These are phyloP conservation scores for Chaetomium olivaceum DNA, from an alignment of 2,329 filamentous ascomycete species.

Conservation along the genomic window DNA sequence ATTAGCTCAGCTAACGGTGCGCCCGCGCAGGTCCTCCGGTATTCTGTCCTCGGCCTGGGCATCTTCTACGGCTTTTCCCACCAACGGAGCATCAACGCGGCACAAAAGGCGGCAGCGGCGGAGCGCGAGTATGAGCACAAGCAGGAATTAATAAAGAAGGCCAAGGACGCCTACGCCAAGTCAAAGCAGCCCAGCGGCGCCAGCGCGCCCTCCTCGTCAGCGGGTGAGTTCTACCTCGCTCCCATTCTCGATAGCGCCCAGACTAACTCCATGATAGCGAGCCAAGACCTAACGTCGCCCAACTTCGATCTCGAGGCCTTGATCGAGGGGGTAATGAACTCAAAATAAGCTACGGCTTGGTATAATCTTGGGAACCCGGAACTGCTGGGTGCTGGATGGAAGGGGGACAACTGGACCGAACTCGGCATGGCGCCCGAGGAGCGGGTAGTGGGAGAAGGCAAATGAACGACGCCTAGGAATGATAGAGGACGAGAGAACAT, in stretches of 20 bases:
- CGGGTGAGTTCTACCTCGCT: slow-evolving; percentile 36
- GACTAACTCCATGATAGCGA: slow-evolving; percentile 32
- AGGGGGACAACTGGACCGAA: not conserved
- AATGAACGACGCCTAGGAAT: slow-evolving; percentile 4
- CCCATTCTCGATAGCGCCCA: not conserved
- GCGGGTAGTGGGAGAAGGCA: not conserved
- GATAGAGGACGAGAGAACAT: slow-evolving; percentile 10
- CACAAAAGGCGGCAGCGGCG: slow-evolving; percentile 68
- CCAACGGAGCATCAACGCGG: slow-evolving; percentile 75
- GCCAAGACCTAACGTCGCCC: slow-evolving; percentile 70
- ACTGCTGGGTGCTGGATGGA: not conserved
- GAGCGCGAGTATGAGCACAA: slow-evolving; percentile 89
- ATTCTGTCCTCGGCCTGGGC: slow-evolving; percentile 87
- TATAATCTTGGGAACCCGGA: not conserved
- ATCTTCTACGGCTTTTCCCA: slow-evolving; percentile 95
- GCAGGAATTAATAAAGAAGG: slow-evolving; percentile 86
- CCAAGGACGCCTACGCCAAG: slow-evolving; percentile 87
- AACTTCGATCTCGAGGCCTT: slow-evolving; percentile 93
- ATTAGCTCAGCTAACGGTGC: slow-evolving; percentile 11
- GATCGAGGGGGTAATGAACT: slow-evolving; percentile 60
- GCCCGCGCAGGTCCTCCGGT: slow-evolving; percentile 82
- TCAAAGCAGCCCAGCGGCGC: slow-evolving; percentile 58
- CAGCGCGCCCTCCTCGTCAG: slow-evolving; percentile 37
- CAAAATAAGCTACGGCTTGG: slow-evolving; percentile 14
- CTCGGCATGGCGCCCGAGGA: slow-evolving; percentile 8